phyloP scores from a whole-genome alignment of 495 filamentous ascomycete genomes.

The Penicillium tannophilum region DNA sequence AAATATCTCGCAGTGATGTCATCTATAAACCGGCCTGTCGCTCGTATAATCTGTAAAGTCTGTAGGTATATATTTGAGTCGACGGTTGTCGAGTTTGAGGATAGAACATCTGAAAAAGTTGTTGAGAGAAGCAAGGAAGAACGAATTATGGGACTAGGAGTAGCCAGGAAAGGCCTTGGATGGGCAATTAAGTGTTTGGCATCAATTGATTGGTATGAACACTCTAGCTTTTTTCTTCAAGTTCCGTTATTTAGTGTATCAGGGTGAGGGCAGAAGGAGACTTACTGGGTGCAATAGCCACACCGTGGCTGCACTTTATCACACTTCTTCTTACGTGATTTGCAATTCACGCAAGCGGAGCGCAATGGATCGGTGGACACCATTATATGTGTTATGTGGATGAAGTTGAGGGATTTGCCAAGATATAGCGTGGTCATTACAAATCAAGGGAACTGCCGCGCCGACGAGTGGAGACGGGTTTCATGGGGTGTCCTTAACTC shows the following conservation, averaged over 20 bases:
- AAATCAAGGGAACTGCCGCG: slow-evolving; percentile 7
- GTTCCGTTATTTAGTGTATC: neutral
- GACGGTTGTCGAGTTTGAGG: slow-evolving; percentile 2
- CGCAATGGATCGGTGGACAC: neutral
- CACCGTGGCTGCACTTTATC: slow-evolving; percentile 37
- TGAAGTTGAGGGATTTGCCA: neutral
- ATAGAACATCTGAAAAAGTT: slow-evolving; percentile 9
- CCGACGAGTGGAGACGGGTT: slow-evolving; percentile 8
- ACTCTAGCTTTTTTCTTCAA: slow-evolving; percentile 22
- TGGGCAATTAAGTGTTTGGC: neutral
- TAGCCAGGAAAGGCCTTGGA: neutral
- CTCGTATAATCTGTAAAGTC: slow-evolving; percentile 30
- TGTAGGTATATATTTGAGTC: slow-evolving; percentile 22
- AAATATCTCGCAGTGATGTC: slow-evolving; percentile 41
- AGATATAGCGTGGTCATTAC: neutral
- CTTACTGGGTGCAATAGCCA: slow-evolving; percentile 37
- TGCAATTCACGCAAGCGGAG: slow-evolving; percentile 36
- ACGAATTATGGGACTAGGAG: slow-evolving; percentile 14
- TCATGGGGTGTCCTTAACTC: neutral
- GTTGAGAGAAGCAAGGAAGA: slow-evolving; percentile 12
- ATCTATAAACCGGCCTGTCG: slow-evolving; percentile 34
- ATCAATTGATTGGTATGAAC: slow-evolving; percentile 5
- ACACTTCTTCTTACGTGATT: slow-evolving; percentile 42
- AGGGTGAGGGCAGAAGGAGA: neutral
- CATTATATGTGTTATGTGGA: neutral